phyloP scores from a whole-genome alignment of 805 yeast species.

The Limtongozyma cylindracea region DNA sequence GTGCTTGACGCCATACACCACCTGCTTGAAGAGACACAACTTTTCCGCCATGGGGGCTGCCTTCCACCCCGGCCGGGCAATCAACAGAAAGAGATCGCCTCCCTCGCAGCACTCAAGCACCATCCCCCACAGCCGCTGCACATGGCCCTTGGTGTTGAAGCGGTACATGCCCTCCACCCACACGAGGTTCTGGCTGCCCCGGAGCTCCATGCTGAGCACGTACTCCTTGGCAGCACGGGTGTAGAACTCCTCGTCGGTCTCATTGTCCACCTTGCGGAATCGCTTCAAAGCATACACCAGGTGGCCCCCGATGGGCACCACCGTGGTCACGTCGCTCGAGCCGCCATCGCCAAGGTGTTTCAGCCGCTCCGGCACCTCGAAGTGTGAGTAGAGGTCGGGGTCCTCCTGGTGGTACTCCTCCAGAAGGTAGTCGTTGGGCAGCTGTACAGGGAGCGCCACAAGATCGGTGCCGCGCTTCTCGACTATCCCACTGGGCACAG shows the following conservation, averaged over 20 bases:
- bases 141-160: slow-evolving; percentile 24
- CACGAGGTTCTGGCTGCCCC: slow-evolving; percentile 25
- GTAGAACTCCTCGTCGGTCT: slow-evolving; percentile 39
- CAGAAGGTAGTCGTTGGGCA: slow-evolving; percentile 41
- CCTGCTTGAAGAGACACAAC: slow-evolving; percentile 44
- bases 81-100: slow-evolving; percentile 33
- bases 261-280: slow-evolving; percentile 31
- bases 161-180: no score
- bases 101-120: slow-evolving; percentile 34
- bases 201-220: slow-evolving; percentile 35
- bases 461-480: no score
- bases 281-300: slow-evolving; percentile 39
- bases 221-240: slow-evolving; percentile 37
- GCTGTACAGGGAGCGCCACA: slow-evolving; percentile 39
- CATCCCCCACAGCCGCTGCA: slow-evolving; percentile 58
- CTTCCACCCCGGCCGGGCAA: slow-evolving; percentile 36
- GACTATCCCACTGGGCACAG: no score
- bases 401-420: slow-evolving; percentile 19
- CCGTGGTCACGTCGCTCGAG: slow-evolving; percentile 31
- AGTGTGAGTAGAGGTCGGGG: slow-evolving; percentile 25
- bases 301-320: slow-evolving; percentile 14
- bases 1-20: slow-evolving; percentile 31
- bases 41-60: slow-evolving; percentile 21
- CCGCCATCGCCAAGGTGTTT: slow-evolving; percentile 50
- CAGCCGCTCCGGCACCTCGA: slow-evolving; percentile 14